Evolutionary conservation across 208 protist genomes (phyloP).

Genomic region (Phytomonas francai): DNA sequence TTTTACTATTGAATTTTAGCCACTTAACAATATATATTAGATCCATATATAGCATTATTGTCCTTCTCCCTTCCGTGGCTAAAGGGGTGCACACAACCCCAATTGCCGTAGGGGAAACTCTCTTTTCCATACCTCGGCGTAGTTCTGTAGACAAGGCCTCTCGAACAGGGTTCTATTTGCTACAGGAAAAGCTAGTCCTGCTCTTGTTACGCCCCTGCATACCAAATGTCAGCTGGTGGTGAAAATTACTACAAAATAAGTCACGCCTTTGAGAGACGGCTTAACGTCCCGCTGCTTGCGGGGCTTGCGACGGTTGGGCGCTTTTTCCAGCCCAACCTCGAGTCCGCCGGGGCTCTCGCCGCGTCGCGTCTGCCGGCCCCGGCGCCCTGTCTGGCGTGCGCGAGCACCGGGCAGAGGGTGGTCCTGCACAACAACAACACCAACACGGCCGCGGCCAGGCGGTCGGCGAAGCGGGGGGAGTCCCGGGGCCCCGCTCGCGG

Average conservation of each 20-base stretch:
- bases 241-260: slow-evolving; percentile 22
- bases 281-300: slow-evolving; percentile 39
- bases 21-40: neutral
- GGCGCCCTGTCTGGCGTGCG: slow-evolving; percentile 50
- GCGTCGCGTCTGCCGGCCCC: slow-evolving; percentile 17
- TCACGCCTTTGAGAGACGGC: slow-evolving; percentile 52
- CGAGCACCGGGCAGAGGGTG: slow-evolving; percentile 65
- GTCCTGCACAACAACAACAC: slow-evolving; percentile 86
- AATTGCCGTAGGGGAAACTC: too few relatives aligned
- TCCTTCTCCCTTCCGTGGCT: too few relatives aligned
- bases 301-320: slow-evolving; percentile 53
- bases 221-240: too few relatives aligned
- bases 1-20: slow-evolving; percentile 6
- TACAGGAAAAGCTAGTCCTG: too few relatives aligned
- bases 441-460: slow-evolving; percentile 19
- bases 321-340: slow-evolving; percentile 34
- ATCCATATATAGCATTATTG: too few relatives aligned
- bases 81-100: too few relatives aligned
- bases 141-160: too few relatives aligned
- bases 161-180: too few relatives aligned
- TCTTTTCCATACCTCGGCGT: too few relatives aligned
- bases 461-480: slow-evolving; percentile 32
- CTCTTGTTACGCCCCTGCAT: too few relatives aligned
- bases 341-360: slow-evolving; percentile 7
- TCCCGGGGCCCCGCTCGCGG: slow-evolving; percentile 10